Conservation (phyloP, 2,329 filamentous ascomycete genomes). For the Colletotrichum costaricense region DNA sequence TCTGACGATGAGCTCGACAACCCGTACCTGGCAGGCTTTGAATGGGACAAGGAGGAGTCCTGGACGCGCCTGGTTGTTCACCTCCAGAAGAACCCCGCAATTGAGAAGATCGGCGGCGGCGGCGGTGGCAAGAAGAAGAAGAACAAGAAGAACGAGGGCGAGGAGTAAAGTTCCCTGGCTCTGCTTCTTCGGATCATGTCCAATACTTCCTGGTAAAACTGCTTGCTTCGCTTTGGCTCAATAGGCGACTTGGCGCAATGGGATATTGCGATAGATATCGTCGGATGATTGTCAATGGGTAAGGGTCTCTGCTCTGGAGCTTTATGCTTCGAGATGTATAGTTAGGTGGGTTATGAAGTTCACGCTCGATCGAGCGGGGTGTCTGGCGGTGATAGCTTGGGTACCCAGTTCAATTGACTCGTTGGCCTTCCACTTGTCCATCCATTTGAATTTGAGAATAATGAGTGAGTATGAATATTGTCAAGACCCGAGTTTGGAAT, state of each 20-base stretch:
- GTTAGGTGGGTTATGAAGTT: conserved; percentile 1
- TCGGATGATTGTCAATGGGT: conserved; percentile 42
- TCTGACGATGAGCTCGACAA: conserved; percentile 90
- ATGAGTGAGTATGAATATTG: background rate
- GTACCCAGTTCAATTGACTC: conserved; percentile 16
- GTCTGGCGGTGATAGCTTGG: conserved; percentile 18
- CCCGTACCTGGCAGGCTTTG: conserved; percentile 91
- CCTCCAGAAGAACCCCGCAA: conserved; percentile 76
- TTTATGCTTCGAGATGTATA: conserved; percentile 19
- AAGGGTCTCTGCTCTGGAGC: conserved; percentile 36
- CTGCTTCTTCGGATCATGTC: conserved; percentile 49
- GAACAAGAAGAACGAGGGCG: conserved; percentile 67
- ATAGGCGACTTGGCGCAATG: conserved; percentile 52
- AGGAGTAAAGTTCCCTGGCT: conserved; percentile 45
- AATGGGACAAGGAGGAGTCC: conserved; percentile 94
- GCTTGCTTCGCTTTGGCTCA: conserved; percentile 51
- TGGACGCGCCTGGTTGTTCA: conserved; percentile 91
- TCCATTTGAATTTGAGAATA: background rate
- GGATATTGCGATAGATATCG: conserved; percentile 58
- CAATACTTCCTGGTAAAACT: conserved; percentile 50
- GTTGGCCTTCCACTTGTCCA: background rate
- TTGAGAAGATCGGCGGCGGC: conserved; percentile 51
- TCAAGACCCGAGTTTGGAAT: no score
- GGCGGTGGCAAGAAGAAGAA: conserved; percentile 69
- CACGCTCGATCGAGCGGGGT: background rate